Conservation (phyloP, 768 basidiomycete species). For the Macrolepiota fuliginosa region DNA sequence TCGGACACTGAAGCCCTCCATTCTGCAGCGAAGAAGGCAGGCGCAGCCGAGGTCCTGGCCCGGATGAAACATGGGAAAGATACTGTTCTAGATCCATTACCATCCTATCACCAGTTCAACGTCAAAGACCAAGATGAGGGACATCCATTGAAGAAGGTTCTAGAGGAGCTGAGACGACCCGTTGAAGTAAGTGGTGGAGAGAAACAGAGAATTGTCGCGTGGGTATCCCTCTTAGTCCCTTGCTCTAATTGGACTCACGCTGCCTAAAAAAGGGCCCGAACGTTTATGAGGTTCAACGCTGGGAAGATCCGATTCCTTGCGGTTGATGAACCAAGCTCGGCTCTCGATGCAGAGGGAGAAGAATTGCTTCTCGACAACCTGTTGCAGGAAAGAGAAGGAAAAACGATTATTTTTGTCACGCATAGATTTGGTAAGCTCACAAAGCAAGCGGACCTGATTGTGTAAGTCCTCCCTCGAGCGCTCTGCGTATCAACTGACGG, state of each 20-base stretch:
- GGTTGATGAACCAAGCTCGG: conserved; percentile 59
- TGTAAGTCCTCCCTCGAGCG: conserved; percentile 35
- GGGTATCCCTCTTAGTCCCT: conserved; percentile 19
- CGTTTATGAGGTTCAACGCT: conserved; percentile 42
- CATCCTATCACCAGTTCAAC: conserved; percentile 23
- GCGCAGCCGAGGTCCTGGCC: conserved; percentile 38
- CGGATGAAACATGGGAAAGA: conserved; percentile 37
- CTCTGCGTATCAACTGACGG: not conserved
- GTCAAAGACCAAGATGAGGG: conserved; percentile 25
- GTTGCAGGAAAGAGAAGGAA: conserved; percentile 35
- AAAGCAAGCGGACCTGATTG: conserved; percentile 46
- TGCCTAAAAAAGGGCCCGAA: conserved; percentile 34
- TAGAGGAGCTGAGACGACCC: conserved; percentile 24
- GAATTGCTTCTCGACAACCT: conserved; percentile 42
- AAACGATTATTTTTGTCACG: conserved; percentile 55
- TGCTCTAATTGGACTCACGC: conserved; percentile 2
- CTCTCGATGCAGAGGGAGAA: conserved; percentile 55
- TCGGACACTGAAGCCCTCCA: conserved; percentile 22
- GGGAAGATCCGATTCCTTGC: conserved; percentile 44
- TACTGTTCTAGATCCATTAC: conserved; percentile 34
- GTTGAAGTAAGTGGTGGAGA: conserved; percentile 42
- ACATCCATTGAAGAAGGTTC: conserved; percentile 24
- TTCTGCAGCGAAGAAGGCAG: conserved; percentile 35
- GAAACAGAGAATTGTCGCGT: conserved; percentile 49
- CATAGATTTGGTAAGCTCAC: conserved; percentile 53